These are phyloP conservation scores for Boletus huronensis DNA, from an alignment of 768 basidiomycete species.

Conservation along the genomic window DNA sequence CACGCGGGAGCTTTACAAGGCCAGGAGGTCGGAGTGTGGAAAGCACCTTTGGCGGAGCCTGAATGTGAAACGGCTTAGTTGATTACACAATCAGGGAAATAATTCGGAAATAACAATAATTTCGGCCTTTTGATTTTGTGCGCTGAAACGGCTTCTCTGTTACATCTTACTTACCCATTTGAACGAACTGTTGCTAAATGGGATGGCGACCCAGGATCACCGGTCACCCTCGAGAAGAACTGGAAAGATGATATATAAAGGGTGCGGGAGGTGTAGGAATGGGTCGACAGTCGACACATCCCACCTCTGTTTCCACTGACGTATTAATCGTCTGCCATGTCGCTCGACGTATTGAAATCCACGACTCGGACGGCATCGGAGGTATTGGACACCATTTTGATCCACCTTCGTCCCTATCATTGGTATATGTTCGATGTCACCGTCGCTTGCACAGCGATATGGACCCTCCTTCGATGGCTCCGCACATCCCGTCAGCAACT, in stretches of 20 bases:
- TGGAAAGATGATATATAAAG: neutral
- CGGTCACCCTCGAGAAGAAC: neutral
- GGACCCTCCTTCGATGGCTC: slow-evolving; percentile 9
- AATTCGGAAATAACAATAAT: too few species aligned
- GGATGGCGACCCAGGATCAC: too few species aligned
- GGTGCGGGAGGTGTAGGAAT: neutral
- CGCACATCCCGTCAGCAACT: neutral
- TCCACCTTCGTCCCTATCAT: neutral
- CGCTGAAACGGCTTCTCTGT: too few species aligned
- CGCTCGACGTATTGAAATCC: neutral
- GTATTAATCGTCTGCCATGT: neutral
- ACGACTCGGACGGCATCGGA: neutral
- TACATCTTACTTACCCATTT: too few species aligned
- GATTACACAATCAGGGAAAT: too few species aligned
- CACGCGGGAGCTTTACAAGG: neutral
- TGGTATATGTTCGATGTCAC: neutral
- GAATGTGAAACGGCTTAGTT: too few species aligned
- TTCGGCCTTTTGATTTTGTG: too few species aligned
- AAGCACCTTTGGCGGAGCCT: too few species aligned
- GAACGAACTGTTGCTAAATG: too few species aligned
- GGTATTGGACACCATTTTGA: neutral
- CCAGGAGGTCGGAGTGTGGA: too few species aligned
- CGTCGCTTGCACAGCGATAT: neutral
- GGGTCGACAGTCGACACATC: neutral
- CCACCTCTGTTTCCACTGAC: neutral